Base-by-base conservation (phyloP, 2,329 filamentous ascomycete genomes). In the Elsinoe necatrix region DNA sequence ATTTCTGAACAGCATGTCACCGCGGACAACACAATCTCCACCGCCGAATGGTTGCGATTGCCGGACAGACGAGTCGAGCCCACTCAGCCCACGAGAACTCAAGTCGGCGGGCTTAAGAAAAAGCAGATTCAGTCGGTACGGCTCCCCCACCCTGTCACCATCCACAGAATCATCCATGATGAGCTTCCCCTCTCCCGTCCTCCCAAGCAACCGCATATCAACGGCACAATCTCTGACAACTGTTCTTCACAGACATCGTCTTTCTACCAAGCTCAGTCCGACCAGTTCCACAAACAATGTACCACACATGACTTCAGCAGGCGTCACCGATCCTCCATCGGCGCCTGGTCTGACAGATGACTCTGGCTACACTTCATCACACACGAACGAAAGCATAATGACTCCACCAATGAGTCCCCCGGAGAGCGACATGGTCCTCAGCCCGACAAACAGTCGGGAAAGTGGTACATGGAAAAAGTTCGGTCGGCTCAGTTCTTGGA, bases 401-500 rank as follows among this genome's bases (percentile, higher is more conserved):
- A 90, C 87, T 2, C 87, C 87, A 0, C 86, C 86, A 0, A 87
- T 80, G 1, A 87, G 84, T 2, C 85, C 87, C 31, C 85, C 86
- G 0, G 80, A 64, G 54, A 65, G 67, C 59, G 69, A 69, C 47
- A 56, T 63, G 54, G 58, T 55, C n/a, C 56, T 57, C 14, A 59
- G 54, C 42, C 57, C 56, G 3, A 59, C 39, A 41, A 58, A 45
- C 18, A 58, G 58, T 54, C 62, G 68, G 39, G 68, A 70, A 58
- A 67, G 67, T 21, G 68, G 67, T 18, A 65, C 70, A 62, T 71
- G 69, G 69, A 70, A 68, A 62, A 70, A 69, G 45, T 60, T 71
- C 41, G 67, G 68, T n/a, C 58, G 68, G 43, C 60, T 70, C 21
- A 69, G 67, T 55, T 67, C 54, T 65, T 71, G 68, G 68, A 68